phyloP scores from a whole-genome alignment of 495 filamentous ascomycete genomes.

The Penicillium desertorum region DNA sequence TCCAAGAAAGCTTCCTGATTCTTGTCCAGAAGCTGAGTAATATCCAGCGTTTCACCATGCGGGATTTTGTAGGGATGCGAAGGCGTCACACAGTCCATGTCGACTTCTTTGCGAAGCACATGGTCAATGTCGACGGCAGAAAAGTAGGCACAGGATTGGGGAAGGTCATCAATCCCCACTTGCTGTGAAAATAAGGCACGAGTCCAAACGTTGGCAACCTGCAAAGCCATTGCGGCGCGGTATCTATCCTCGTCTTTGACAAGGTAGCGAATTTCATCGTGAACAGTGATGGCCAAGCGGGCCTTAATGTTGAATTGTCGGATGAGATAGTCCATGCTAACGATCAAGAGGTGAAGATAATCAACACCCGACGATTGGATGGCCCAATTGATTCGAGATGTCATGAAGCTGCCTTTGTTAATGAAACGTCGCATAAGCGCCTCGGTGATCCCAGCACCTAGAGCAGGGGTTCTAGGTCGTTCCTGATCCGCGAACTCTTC shows the following conservation, averaged over 20 bases:
- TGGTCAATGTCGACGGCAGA: slow-evolving; percentile 92
- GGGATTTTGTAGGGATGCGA: slow-evolving; percentile 77
- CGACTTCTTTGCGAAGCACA: slow-evolving; percentile 92
- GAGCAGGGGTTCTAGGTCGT: slow-evolving; percentile 81
- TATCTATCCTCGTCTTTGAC: slow-evolving; percentile 86
- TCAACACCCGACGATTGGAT: slow-evolving; percentile 97
- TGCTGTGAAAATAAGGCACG: slow-evolving; percentile 95
- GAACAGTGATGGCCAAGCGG: slow-evolving; percentile 88
- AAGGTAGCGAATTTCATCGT: slow-evolving; percentile 96
- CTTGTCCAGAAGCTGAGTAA: slow-evolving; percentile 68
- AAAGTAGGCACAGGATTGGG: slow-evolving; percentile 92
- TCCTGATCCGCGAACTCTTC: slow-evolving; percentile 98
- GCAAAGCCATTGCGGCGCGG: slow-evolving; percentile 82
- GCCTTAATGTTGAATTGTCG: slow-evolving; percentile 82
- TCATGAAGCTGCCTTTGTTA: slow-evolving; percentile 88
- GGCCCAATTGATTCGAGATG: slow-evolving; percentile 97
- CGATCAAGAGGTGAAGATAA: slow-evolving; percentile 92
- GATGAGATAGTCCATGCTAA: slow-evolving; percentile 91
- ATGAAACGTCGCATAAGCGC: slow-evolving; percentile 85
- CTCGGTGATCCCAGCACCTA: slow-evolving; percentile 97
- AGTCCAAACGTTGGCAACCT: slow-evolving; percentile 95
- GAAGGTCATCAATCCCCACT: slow-evolving; percentile 92
- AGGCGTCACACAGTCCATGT: slow-evolving; percentile 95
- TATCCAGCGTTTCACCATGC: slow-evolving; percentile 82
- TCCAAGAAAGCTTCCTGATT: slow-evolving; percentile 65